These are phyloP conservation scores for Colletotrichum kahawae DNA, from an alignment of 2,329 filamentous ascomycete species.

Conservation along the genomic window DNA sequence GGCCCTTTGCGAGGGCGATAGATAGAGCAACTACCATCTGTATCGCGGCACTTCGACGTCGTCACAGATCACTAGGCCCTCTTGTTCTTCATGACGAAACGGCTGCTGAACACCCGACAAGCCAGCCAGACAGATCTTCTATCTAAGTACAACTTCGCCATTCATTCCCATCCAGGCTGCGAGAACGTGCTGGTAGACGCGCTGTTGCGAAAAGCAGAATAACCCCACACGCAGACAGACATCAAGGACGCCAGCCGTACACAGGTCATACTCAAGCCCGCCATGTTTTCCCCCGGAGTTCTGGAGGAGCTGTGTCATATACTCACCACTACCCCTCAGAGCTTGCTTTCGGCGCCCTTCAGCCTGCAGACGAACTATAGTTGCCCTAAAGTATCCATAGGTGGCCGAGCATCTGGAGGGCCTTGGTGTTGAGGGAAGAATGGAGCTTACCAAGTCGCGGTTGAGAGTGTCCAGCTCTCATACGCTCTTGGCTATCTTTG, in stretches of 20 bases:
- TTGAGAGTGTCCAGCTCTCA: background rate
- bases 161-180: too few species aligned
- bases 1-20: background rate
- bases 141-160: background rate
- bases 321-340: too few species aligned
- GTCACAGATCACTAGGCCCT: background rate
- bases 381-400: background rate
- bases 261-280: too few species aligned
- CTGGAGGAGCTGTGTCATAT: too few species aligned
- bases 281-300: too few species aligned
- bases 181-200: too few species aligned
- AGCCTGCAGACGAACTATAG: background rate
- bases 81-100: background rate
- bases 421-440: background rate
- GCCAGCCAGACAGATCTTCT: background rate
- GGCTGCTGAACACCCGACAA: too few species aligned
- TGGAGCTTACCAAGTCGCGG: background rate
- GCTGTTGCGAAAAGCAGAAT: too few species aligned
- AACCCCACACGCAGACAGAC: too few species aligned
- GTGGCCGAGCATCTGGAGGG: background rate
- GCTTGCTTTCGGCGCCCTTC: too few species aligned
- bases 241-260: too few species aligned
- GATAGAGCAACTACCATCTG: background rate
- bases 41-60: background rate
- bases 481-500: accelerated